Conservation (phyloP, 148 eudicot species). For the Pharnaceum exiguum region DNA sequence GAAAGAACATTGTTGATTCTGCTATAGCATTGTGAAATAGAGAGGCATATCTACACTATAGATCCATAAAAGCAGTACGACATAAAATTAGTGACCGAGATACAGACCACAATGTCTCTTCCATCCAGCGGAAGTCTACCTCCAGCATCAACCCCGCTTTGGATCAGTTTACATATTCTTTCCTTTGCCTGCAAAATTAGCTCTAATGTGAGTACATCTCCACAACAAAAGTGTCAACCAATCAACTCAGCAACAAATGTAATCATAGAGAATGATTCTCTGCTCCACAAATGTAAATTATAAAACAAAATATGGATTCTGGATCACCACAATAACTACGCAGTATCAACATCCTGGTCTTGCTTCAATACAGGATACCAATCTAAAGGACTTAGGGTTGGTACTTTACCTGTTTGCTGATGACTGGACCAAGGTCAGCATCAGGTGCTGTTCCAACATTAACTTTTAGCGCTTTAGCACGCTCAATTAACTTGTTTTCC, state of each 20-base stretch:
- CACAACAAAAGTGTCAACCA: too few species aligned
- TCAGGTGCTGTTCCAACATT: conserved; percentile 83
- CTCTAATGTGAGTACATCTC: background rate
- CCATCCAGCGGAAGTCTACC: conserved; percentile 86
- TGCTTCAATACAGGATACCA: background rate
- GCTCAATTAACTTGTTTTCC: conserved; percentile 84
- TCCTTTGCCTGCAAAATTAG: conserved; percentile 70
- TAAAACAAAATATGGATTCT: background rate
- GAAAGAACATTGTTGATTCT: too few species aligned
- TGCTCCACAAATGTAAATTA: background rate
- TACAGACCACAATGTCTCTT: conserved; percentile 60
- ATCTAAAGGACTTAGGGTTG: background rate
- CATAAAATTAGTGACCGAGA: background rate
- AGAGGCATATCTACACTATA: too few species aligned
- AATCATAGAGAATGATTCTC: too few species aligned
- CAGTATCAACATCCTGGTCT: background rate
- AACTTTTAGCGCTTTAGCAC: conserved; percentile 83
- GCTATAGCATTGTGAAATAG: too few species aligned
- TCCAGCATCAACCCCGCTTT: conserved; percentile 86
- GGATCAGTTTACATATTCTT: conserved; percentile 68
- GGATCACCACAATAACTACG: conserved; percentile 2
- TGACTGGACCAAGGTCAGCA: conserved; percentile 99
- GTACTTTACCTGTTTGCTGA: conserved; percentile 73
- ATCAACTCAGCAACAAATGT: too few species aligned
- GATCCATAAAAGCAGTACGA: background rate